phyloP scores from a whole-genome alignment of 2,329 filamentous ascomycete genomes.

The Colletotrichum tofieldiae region DNA sequence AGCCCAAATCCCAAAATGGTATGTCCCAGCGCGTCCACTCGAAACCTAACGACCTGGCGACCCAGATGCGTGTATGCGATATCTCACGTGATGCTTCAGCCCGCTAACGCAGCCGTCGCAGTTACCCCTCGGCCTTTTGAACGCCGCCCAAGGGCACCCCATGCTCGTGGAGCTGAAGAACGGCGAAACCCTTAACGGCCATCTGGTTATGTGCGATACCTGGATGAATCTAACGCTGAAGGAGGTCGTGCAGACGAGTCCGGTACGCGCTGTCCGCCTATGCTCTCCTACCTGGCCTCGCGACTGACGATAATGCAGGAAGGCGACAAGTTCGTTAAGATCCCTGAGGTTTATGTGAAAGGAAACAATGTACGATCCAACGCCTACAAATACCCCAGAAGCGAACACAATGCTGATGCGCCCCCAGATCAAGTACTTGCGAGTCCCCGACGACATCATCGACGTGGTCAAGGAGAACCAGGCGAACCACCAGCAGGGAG shows the following conservation, averaged over 20 bases:
- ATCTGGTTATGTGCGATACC: slow-evolving; percentile 96
- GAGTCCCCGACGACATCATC: slow-evolving; percentile 96
- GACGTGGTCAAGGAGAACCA: slow-evolving; percentile 95
- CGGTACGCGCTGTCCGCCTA: slow-evolving; percentile 63
- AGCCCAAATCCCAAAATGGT: slow-evolving; percentile 39
- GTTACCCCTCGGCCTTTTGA: slow-evolving; percentile 87
- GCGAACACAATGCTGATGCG: slow-evolving; percentile 43
- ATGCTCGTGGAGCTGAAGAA: slow-evolving; percentile 99
- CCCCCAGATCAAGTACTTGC: slow-evolving; percentile 95
- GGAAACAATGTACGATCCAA: slow-evolving; percentile 87
- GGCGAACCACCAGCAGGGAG: slow-evolving; percentile 75
- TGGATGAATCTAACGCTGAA: slow-evolving; percentile 99
- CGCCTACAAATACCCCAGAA: neutral
- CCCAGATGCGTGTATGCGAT: neutral
- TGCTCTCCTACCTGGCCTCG: neutral
- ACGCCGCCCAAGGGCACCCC: slow-evolving; percentile 95
- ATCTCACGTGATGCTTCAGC: neutral
- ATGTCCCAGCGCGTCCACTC: neutral
- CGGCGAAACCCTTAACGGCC: slow-evolving; percentile 96
- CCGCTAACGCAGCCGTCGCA: slow-evolving; percentile 50
- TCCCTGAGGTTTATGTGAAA: slow-evolving; percentile 96
- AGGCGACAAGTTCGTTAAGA: slow-evolving; percentile 91
- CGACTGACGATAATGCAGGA: slow-evolving; percentile 69
- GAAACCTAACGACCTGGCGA: neutral
- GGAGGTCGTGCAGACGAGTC: slow-evolving; percentile 96